A percentile compares a stretch with the other conserved stretches of the same genome.
Conservation (phyloP, 768 basidiomycete species). For the Leccinum disarticulatum region DNA sequence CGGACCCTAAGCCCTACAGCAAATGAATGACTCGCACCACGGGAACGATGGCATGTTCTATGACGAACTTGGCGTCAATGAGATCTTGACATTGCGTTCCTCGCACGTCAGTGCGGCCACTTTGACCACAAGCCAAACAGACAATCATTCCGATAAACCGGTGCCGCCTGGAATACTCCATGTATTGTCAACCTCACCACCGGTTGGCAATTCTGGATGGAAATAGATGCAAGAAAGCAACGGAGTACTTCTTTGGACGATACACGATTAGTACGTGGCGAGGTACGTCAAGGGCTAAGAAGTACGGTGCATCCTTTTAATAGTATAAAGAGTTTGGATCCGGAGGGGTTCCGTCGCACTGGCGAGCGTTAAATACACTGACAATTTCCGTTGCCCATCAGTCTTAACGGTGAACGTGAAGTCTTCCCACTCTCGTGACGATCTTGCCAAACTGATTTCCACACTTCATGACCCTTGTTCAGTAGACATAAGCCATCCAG, state of each 20-base stretch:
- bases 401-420: background rate
- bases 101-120: slow-evolving; percentile 15
- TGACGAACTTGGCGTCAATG: slow-evolving; percentile 70
- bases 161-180: slow-evolving; percentile 71
- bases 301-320: no score
- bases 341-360: background rate
- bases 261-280: background rate
- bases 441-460: slow-evolving; percentile 77
- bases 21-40: slow-evolving; percentile 57
- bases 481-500: slow-evolving; percentile 59
- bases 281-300: no score
- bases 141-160: slow-evolving; percentile 56
- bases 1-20: slow-evolving; percentile 61
- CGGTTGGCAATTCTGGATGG: slow-evolving; percentile 58
- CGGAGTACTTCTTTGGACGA: background rate
- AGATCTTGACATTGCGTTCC: slow-evolving; percentile 63
- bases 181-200: slow-evolving; percentile 71
- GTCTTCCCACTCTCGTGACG: slow-evolving; percentile 35
- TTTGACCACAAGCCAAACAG: slow-evolving; percentile 1
- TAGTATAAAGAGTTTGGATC: background rate
- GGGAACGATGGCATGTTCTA: slow-evolving; percentile 64
- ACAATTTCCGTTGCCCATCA: background rate
- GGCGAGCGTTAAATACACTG: no score
- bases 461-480: slow-evolving; percentile 65
- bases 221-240: background rate